Conservation (phyloP, 768 basidiomycete genomes). For the Russula sp. region DNA sequence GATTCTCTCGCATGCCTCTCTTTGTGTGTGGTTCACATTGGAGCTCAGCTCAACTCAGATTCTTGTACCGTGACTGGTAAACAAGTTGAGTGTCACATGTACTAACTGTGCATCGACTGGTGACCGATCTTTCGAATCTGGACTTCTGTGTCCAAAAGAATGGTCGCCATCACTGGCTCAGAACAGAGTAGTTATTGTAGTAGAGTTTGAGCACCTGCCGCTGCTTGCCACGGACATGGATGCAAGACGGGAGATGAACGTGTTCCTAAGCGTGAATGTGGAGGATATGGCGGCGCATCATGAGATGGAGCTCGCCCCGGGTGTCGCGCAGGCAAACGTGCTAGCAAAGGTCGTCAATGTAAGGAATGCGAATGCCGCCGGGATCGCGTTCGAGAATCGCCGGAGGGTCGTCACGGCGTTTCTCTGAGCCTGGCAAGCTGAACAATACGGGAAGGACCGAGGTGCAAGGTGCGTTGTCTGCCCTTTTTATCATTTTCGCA, state of each 20-base stretch:
- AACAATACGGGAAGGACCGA: too few species aligned
- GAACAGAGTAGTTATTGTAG: too few species aligned
- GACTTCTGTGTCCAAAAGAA: too few species aligned
- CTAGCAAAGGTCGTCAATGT: slow-evolving; percentile 74
- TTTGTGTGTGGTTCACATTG: too few species aligned
- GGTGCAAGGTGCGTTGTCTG: slow-evolving; percentile 68
- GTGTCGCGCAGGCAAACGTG: slow-evolving; percentile 41
- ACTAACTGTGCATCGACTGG: too few species aligned
- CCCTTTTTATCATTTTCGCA: too few species aligned
- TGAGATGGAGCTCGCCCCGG: slow-evolving; percentile 28
- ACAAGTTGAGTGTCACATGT: too few species aligned
- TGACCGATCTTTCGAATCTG: too few species aligned
- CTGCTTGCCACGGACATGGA: slow-evolving; percentile 34
- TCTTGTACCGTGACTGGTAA: too few species aligned
- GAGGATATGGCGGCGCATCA: slow-evolving; percentile 6
- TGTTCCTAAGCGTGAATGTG: not conserved
- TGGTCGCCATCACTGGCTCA: too few species aligned
- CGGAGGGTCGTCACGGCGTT: slow-evolving; percentile 67
- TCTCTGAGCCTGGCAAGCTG: slow-evolving; percentile 63
- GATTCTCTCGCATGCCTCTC: too few species aligned
- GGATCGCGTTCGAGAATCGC: slow-evolving; percentile 82
- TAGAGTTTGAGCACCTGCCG: slow-evolving; percentile 67
- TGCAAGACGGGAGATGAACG: not conserved
- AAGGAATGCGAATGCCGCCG: slow-evolving; percentile 80
- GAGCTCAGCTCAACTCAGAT: too few species aligned